These are phyloP conservation scores for Metschnikowia aberdeeniae DNA, from an alignment of 805 yeast species.

Conservation along the genomic window DNA sequence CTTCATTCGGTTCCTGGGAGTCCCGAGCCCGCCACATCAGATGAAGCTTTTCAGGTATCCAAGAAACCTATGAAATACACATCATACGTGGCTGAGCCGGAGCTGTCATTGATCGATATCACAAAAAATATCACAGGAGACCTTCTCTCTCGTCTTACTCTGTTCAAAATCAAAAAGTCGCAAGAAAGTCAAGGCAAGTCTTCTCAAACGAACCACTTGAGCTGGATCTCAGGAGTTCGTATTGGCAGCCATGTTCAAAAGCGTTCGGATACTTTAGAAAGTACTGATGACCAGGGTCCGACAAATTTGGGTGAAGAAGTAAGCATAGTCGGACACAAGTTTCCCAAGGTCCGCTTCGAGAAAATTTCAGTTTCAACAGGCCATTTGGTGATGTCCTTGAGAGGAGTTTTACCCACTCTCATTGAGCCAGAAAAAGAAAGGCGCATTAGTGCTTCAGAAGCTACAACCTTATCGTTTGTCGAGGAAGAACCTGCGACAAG, in stretches of 20 bases:
- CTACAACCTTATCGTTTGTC: not conserved
- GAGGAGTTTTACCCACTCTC: slow-evolving; percentile 46
- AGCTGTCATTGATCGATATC: slow-evolving; percentile 30
- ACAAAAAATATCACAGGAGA: slow-evolving; percentile 30
- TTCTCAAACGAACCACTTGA: slow-evolving; percentile 60
- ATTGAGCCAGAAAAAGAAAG: slow-evolving; percentile 1
- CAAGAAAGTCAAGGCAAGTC: slow-evolving; percentile 32
- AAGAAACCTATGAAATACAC: slow-evolving; percentile 19
- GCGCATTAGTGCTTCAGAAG: slow-evolving; percentile 1
- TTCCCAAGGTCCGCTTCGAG: slow-evolving; percentile 83
- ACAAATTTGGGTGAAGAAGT: slow-evolving; percentile 88
- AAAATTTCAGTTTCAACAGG: slow-evolving; percentile 87
- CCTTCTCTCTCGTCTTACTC: slow-evolving; percentile 35
- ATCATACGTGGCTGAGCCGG: slow-evolving; percentile 37
- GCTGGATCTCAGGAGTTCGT: slow-evolving; percentile 92
- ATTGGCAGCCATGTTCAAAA: slow-evolving; percentile 51
- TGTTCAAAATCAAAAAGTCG: slow-evolving; percentile 34
- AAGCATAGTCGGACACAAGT: slow-evolving; percentile 79
- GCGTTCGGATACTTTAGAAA: slow-evolving; percentile 4
- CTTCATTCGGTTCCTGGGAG: slow-evolving; percentile 2
- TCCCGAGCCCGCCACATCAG: slow-evolving; percentile 9
- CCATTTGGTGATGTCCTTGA: slow-evolving; percentile 64
- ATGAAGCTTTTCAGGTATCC: slow-evolving; percentile 2
- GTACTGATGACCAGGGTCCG: slow-evolving; percentile 33
- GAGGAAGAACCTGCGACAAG: not conserved